These are phyloP conservation scores for Leishmania major DNA, from an alignment of 208 protist genomes.

Conservation along the genomic window DNA sequence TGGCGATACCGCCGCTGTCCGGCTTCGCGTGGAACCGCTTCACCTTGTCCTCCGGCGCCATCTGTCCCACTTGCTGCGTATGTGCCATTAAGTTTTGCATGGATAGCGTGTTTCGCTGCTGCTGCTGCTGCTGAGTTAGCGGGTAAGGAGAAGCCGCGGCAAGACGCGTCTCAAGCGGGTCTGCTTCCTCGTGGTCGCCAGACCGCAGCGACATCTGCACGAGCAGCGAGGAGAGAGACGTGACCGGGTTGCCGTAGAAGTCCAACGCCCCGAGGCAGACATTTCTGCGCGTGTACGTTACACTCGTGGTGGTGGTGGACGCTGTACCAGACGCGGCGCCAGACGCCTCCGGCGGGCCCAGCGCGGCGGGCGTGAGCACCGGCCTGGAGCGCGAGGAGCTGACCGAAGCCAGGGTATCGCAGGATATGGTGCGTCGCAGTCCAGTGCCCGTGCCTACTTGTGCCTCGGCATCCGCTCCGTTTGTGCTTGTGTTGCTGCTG, in stretches of 20 bases:
- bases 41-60: constrained; percentile 33
- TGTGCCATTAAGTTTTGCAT: constrained; percentile 39
- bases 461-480: neutral
- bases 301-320: constrained; percentile 25
- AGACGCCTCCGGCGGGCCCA: neutral
- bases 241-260: constrained; percentile 32
- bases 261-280: constrained; percentile 31
- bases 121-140: constrained; percentile 19
- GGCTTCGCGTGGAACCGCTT: constrained; percentile 22
- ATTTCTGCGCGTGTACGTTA: constrained; percentile 40
- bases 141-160: constrained; percentile 4
- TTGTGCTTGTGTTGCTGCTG: neutral
- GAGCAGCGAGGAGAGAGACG: constrained; percentile 34
- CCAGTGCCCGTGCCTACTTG: neutral
- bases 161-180: constrained; percentile 6
- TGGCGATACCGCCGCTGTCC: neutral
- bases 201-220: constrained; percentile 31
- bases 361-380: constrained; percentile 14
- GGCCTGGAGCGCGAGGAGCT: constrained; percentile 29
- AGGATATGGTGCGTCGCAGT: constrained; percentile 17
- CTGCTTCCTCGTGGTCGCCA: constrained; percentile 25
- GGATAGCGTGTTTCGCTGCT: constrained; percentile 26
- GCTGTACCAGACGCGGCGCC: constrained; percentile 17
- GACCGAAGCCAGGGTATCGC: constrained; percentile 18
- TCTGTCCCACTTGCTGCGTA: constrained; percentile 33